A percentile compares a stretch with the other conserved stretches of the same genome.
These are phyloP conservation scores for Fermentozyma sake DNA, from an alignment of 1,139 yeast species.

Conservation along the genomic window DNA sequence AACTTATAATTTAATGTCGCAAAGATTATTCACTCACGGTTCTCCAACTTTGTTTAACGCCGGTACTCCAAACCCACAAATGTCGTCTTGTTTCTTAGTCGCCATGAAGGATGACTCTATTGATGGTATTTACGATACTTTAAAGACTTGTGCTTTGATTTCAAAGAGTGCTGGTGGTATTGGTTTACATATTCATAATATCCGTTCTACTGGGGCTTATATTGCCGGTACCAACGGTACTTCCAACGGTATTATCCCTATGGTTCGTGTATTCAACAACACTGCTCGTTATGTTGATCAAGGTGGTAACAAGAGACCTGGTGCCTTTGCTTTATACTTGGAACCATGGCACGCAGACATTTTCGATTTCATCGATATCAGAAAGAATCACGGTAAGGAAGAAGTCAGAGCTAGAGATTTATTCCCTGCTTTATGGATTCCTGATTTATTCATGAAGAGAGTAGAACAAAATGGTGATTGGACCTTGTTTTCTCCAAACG, in stretches of 20 bases:
- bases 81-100: conserved; percentile 85
- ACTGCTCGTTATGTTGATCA: conserved; percentile 92
- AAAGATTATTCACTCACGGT: conserved; percentile 80
- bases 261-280: conserved; percentile 86
- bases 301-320: conserved; percentile 93
- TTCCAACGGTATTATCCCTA: conserved; percentile 83
- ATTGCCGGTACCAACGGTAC: conserved; percentile 90
- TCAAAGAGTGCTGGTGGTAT: conserved; percentile 92
- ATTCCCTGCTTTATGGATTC: conserved; percentile 89
- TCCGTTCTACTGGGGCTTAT: conserved; percentile 80
- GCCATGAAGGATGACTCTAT: conserved; percentile 90
- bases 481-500: conserved; percentile 86
- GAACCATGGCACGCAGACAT: conserved; percentile 94
- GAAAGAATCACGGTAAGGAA: conserved; percentile 90
- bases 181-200: conserved; percentile 79
- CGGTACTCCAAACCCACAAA: conserved; percentile 82
- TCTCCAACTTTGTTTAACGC: conserved; percentile 89
- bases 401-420: conserved; percentile 87
- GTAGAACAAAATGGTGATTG: conserved; percentile 75
- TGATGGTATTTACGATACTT: conserved; percentile 84
- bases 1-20: conserved; percentile 81
- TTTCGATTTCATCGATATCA: conserved; percentile 75
- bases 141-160: conserved; percentile 80
- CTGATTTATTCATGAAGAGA: conserved; percentile 86
- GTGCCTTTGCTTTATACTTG: conserved; percentile 83